These are phyloP conservation scores for Artemisia argyi DNA, from an alignment of 129 eudicot species.

Conservation along the genomic window DNA sequence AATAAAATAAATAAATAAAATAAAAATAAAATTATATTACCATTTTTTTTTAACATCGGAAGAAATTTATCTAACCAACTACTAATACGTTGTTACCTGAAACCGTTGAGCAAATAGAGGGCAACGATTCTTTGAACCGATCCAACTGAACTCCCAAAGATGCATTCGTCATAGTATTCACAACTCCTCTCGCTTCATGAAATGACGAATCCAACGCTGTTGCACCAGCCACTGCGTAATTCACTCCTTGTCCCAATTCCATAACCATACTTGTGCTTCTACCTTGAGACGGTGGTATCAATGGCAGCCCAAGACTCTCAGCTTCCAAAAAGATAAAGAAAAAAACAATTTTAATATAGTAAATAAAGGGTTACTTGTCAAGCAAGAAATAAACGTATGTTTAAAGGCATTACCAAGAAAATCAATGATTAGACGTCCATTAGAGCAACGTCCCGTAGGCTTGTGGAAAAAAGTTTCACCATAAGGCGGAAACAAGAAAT, in stretches of 20 bases:
- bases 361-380: no score
- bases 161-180: slow-evolving; percentile 26
- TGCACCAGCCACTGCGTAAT: slow-evolving; percentile 40
- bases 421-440: slow-evolving; percentile 64
- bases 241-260: slow-evolving; percentile 34
- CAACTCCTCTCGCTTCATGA: slow-evolving; percentile 32
- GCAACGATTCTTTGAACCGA: slow-evolving; percentile 39
- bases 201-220: slow-evolving; percentile 32
- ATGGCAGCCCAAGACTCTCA: slow-evolving; percentile 39
- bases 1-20: no score
- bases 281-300: slow-evolving; percentile 32
- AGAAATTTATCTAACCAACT: no score
- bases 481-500: slow-evolving; percentile 37
- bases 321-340: slow-evolving; percentile 19
- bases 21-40: no score
- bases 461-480: slow-evolving; percentile 54
- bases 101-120: slow-evolving; percentile 26
- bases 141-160: slow-evolving; percentile 43
- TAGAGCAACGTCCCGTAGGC: slow-evolving; percentile 61
- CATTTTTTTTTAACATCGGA: no score
- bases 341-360: no score
- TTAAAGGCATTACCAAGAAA: slow-evolving; percentile 39
- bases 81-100: slow-evolving; percentile 24
- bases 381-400: neutral
- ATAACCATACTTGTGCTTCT: neutral